A percentile compares a stretch with the other conserved stretches of the same genome.
These are phyloP conservation scores for Amanita rubescens DNA, from an alignment of 768 basidiomycete species.

Conservation along the genomic window DNA sequence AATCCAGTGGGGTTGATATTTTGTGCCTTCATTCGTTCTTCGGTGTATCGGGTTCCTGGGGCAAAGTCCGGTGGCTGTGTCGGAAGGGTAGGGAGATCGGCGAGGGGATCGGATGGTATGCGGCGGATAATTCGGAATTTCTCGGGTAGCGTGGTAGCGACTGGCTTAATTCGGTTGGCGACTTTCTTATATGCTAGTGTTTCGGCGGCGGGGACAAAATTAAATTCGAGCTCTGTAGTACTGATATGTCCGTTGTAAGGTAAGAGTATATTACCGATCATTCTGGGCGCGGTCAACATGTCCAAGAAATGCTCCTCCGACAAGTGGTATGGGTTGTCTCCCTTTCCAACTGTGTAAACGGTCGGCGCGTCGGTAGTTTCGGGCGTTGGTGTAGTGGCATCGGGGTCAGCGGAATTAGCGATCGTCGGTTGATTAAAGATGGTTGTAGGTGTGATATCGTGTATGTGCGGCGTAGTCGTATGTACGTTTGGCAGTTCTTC, in stretches of 20 bases:
- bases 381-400: too few species aligned
- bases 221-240: background rate
- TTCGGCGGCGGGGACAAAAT: background rate
- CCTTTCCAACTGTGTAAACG: background rate
- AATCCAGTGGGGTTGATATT: constrained; percentile 22
- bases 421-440: background rate
- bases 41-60: constrained; percentile 6
- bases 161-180: constrained; percentile 23
- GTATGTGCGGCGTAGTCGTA: background rate
- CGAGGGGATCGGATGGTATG: constrained; percentile 29
- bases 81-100: constrained; percentile 18
- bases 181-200: constrained; percentile 29
- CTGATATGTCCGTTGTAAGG: background rate
- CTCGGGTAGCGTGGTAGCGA: constrained; percentile 25
- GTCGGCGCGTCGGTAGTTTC: too few species aligned
- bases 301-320: background rate
- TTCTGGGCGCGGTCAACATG: background rate
- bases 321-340: background rate
- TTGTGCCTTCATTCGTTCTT: constrained; percentile 18
- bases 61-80: constrained; percentile 17
- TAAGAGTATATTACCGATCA: background rate
- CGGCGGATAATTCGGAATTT: constrained; percentile 21
- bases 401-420: background rate
- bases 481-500: background rate
- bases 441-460: background rate